These are phyloP conservation scores for Hypoxylon fuscum DNA, from an alignment of 495 filamentous ascomycete genomes.

Conservation along the genomic window DNA sequence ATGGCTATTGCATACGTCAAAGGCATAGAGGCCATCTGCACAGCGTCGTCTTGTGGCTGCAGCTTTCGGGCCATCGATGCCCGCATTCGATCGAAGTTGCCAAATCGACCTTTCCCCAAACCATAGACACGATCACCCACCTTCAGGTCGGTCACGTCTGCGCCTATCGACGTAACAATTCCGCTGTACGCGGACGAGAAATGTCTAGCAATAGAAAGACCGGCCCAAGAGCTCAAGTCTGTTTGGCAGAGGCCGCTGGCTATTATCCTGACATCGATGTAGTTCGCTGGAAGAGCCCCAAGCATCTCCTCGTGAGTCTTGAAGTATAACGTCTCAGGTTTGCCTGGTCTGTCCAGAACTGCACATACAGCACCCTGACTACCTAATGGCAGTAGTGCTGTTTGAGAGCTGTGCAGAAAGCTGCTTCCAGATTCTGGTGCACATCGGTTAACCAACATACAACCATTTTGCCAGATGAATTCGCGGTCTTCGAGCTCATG, in stretches of 20 bases:
- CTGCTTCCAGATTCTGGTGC: no score
- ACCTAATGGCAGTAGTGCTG: constrained; percentile 27
- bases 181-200: constrained; percentile 50
- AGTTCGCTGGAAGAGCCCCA: constrained; percentile 9
- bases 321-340: constrained; percentile 38
- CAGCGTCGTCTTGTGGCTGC: constrained; percentile 47
- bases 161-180: constrained; percentile 33
- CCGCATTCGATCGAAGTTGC: constrained; percentile 30
- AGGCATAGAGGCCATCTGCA: constrained; percentile 53
- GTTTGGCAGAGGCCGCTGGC: constrained; percentile 50
- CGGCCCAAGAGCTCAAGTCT: constrained; percentile 35
- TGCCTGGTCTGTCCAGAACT: constrained; percentile 28
- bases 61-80: constrained; percentile 39
- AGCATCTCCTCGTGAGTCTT: constrained; percentile 12
- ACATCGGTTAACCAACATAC: no score
- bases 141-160: constrained; percentile 6
- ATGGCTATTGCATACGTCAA: constrained; percentile 58
- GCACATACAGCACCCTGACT: constrained; percentile 27
- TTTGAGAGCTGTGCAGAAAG: no score
- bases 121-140: constrained; percentile 45
- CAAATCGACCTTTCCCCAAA: constrained; percentile 44
- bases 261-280: constrained; percentile 48
- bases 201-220: constrained; percentile 28
- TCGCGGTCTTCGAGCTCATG: no score
- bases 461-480: no score